Evolutionary conservation across 306 rosid species (phyloP), one percentile per base, ranked within the genome.

Genomic region (Trifolium dubium): DNA sequence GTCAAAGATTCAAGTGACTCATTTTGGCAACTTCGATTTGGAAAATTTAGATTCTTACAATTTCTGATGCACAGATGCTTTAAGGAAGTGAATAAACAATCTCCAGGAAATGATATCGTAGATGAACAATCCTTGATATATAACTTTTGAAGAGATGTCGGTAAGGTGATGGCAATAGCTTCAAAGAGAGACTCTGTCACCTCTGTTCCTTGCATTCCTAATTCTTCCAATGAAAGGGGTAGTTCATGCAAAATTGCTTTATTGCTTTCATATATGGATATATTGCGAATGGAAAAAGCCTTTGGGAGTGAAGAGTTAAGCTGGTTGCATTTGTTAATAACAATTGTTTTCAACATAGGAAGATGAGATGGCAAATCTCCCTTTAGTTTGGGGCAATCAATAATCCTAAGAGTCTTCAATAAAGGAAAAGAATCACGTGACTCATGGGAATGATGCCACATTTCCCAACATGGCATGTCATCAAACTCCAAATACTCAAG

Each of bases 331-430:
- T 2, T 0, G 0, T 0, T 0, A 72, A 72, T 72, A 0, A 0
- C 0, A n/a, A 72, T 50, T 29, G 2, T 29, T 15, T 43, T 18
- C 51, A 59, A n/a, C 4, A 53, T 15, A 4, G 59, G 68, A 4
- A 72, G 77, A 5, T 30, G 34, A 29, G 54, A 41, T 10, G 77
- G 77, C 6, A 53, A 18, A 53, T 8, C 60, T 18, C 31, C 60
- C 6, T 53, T 10, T 9, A 53, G 18, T 53, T 0, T 18, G 3
- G 31, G 60, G 18, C 60, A 53, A 53, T 53, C 31, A 18, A 1
- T 0, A 29, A 72, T 28, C 5, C 0, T 0, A 55, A 72, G 68
- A 32, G 0, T 1, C 18, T 60, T 59, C 0, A 72, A 43, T 4
- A 9, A 4, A n/a, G 47, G 69, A 60, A 30, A 77, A 37, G 35